Base-by-base conservation (phyloP, 2,329 filamentous ascomycete genomes). In the Cordyceps farinosa region DNA sequence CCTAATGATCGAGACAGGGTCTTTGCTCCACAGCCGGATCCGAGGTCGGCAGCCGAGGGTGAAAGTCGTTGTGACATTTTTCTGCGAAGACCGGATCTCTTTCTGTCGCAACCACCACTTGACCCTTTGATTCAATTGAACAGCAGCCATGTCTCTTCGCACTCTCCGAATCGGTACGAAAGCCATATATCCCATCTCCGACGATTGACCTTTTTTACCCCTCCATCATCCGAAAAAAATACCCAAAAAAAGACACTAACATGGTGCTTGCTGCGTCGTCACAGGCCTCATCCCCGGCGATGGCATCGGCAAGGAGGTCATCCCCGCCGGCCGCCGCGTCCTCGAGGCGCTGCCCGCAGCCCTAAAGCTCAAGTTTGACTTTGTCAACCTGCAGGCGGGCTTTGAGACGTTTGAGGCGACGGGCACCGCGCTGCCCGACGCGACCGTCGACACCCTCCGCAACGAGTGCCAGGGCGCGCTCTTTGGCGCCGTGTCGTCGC, bases 251-350 rank as follows among this genome's bases (percentile, higher is more conserved):
- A 15, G 11, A 8, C 8, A 57, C 7, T 4, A 4, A 29, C 36
- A 48, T 3, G 17, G 15, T 40, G 36, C 38, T 38, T 29, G 44
- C 48, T 38, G 40, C 30, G 8, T 29, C 44, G 48, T 38, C n/a
- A 32, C 69, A 96, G 93, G 93, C 76, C 90, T 98, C 72, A 98
- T 99, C 75, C 91, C 95, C 71, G 95, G 95, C 74, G 95, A 99
- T 80, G 95, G 95, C 78, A 99, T 99, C 79, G 95, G 95, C 79
- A 91, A 91, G 75, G 95, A 99, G 80, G 95, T 99, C 76, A 98
- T 99, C 78, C 95, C 95, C 68, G 90, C 95, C 61, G 95, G 94
- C 58, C 91, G 92, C 71, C 89, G 90, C 67, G 83, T 98, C 70
- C 90, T 99, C 73, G 94, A 99, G 82, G 90, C 95, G 57, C 89